Conservation (phyloP, 495 filamentous ascomycete species). For the Platismatia glauca region DNA sequence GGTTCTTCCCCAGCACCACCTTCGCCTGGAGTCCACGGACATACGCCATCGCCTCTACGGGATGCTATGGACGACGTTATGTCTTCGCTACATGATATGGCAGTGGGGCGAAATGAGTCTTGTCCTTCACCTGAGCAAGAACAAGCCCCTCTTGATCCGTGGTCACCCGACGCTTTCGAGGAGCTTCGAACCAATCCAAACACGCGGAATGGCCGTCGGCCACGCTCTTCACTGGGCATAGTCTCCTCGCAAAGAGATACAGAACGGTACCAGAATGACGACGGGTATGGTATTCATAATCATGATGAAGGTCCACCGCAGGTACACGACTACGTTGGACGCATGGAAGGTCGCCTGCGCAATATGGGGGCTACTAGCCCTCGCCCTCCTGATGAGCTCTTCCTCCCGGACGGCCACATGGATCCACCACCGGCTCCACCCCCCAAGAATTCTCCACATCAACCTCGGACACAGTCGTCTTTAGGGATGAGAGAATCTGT, state of each 20-base stretch:
- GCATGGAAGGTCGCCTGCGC: conserved; percentile 75
- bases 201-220: conserved; percentile 36
- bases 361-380: conserved; percentile 58
- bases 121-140: conserved; percentile 36
- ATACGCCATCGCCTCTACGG: conserved; percentile 84
- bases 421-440: conserved; percentile 34
- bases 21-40: conserved; percentile 53
- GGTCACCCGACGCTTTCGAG: conserved; percentile 88
- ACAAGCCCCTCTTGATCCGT: conserved; percentile 59
- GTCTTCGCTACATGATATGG: conserved; percentile 88
- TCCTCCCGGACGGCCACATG: conserved; percentile 25
- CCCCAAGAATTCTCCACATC: conserved; percentile 35
- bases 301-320: conserved; percentile 56
- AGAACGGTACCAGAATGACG: background rate
- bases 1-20: conserved; percentile 55
- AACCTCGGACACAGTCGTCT: conserved; percentile 38
- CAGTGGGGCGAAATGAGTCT: conserved; percentile 45
- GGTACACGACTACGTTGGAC: conserved; percentile 73
- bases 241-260: conserved; percentile 16
- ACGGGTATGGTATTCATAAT: conserved; percentile 40
- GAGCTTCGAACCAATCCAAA: conserved; percentile 37
- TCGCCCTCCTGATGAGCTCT: conserved; percentile 32
- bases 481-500: conserved; percentile 27
- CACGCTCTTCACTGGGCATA: conserved; percentile 67
- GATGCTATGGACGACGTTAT: conserved; percentile 98